phyloP scores from a whole-genome alignment of 805 yeast species.

The Starmerella vitae region DNA sequence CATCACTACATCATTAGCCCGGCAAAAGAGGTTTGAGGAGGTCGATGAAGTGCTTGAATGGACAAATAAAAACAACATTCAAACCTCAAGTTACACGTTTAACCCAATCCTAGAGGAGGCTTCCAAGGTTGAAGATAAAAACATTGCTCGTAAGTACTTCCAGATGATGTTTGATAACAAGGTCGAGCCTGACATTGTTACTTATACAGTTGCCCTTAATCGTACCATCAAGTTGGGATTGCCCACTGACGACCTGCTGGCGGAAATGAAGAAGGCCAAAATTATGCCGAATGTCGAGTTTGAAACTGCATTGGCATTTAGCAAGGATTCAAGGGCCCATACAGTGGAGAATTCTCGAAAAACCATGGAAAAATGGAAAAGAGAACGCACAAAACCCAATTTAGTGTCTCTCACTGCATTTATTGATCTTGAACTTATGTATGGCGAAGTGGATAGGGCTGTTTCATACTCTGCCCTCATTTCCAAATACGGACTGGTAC shows the following conservation, averaged over 20 bases:
- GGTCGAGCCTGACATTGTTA: slow-evolving; percentile 45
- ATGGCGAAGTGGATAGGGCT: slow-evolving; percentile 19
- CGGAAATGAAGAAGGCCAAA: slow-evolving; percentile 33
- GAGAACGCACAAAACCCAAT: slow-evolving; percentile 21
- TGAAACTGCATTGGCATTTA: slow-evolving; percentile 40
- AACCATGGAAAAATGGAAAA: slow-evolving; percentile 26
- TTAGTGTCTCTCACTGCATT: slow-evolving; percentile 24
- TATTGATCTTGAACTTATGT: slow-evolving; percentile 23
- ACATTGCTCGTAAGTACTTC: slow-evolving; percentile 35
- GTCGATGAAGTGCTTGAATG: slow-evolving; percentile 35
- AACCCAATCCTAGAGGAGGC: slow-evolving; percentile 39
- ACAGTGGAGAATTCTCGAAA: slow-evolving; percentile 40
- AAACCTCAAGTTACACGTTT: slow-evolving; percentile 38
- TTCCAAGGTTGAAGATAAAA: slow-evolving; percentile 28
- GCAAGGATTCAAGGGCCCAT: slow-evolving; percentile 36
- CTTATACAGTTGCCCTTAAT: slow-evolving; percentile 48
- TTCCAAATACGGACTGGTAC: slow-evolving; percentile 20
- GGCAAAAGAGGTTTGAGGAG: slow-evolving; percentile 30
- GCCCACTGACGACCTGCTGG: slow-evolving; percentile 30
- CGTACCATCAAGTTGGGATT: slow-evolving; percentile 36
- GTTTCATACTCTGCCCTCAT: slow-evolving; percentile 17
- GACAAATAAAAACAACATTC: slow-evolving; percentile 27
- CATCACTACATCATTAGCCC: slow-evolving; percentile 34
- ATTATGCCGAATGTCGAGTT: slow-evolving; percentile 32
- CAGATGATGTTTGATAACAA: slow-evolving; percentile 32